These are phyloP conservation scores for Phytophthora pini DNA, from an alignment of 352 stramenopile species.

Conservation along the genomic window DNA sequence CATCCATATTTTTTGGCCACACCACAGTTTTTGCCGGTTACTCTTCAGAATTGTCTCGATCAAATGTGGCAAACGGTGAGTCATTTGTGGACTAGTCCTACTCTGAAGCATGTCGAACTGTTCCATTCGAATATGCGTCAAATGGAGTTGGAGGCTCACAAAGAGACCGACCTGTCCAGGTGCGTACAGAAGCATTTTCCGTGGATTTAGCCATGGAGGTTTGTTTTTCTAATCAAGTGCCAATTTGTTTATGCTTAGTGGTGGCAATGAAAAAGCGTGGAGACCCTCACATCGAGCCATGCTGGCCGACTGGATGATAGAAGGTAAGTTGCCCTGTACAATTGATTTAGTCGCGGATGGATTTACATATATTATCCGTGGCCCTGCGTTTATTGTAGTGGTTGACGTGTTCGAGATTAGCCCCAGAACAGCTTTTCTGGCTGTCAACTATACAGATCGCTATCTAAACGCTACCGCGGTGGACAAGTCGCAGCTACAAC, in stretches of 20 bases:
- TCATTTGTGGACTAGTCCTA: slow-evolving; percentile 46
- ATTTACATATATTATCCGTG: neutral
- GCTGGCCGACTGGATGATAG: slow-evolving; percentile 93
- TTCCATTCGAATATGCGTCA: slow-evolving; percentile 85
- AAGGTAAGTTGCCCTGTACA: slow-evolving; percentile 54
- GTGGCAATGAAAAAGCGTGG: slow-evolving; percentile 78
- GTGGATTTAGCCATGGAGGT: too few relatives aligned
- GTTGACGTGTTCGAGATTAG: slow-evolving; percentile 88
- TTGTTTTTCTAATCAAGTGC: neutral
- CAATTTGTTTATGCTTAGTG: neutral
- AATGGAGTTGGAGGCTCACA: slow-evolving; percentile 77
- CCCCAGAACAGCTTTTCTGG: slow-evolving; percentile 86
- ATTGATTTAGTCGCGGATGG: neutral
- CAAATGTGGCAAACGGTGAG: slow-evolving; percentile 77
- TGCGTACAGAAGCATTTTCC: slow-evolving; percentile 15
- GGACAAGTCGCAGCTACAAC: slow-evolving; percentile 89
- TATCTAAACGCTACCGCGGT: slow-evolving; percentile 90
- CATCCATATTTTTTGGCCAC: slow-evolving; percentile 83
- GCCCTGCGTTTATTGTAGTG: neutral
- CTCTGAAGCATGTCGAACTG: slow-evolving; percentile 72
- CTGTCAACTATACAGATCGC: slow-evolving; percentile 91
- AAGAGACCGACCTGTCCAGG: slow-evolving; percentile 88
- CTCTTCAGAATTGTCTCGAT: slow-evolving; percentile 76
- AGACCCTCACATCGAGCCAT: slow-evolving; percentile 87
- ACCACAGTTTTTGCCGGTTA: slow-evolving; percentile 47